A percentile compares a stretch with the other conserved stretches of the same genome.
Evolutionary conservation across 306 rosid genomes (phyloP).

Genomic region (Corylus heterophylla): DNA sequence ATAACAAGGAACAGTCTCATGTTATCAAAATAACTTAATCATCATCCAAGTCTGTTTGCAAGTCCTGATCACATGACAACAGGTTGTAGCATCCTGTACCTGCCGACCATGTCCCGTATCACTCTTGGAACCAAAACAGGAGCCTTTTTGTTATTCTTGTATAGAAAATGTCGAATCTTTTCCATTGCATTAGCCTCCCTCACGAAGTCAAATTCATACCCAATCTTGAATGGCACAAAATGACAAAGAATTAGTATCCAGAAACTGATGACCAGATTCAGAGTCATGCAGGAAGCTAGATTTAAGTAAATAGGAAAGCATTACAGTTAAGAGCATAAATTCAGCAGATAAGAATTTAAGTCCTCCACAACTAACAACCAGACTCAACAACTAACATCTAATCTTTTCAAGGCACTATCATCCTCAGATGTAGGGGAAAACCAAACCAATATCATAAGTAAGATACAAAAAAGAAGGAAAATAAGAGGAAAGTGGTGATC

Average conservation of each 20-base stretch:
- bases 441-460: background rate
- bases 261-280: constrained; percentile 29
- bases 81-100: constrained; percentile 46
- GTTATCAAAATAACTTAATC: too few relatives aligned
- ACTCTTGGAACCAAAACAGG: constrained; percentile 86
- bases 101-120: constrained; percentile 62
- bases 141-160: constrained; percentile 60
- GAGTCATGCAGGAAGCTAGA: constrained; percentile 26
- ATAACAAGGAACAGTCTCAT: constrained; percentile 9
- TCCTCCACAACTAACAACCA: constrained; percentile 15
- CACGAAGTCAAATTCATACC: constrained; percentile 87
- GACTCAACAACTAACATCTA: background rate
- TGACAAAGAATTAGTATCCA: constrained; percentile 27
- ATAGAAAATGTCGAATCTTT: constrained; percentile 64
- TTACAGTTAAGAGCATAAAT: background rate
- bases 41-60: constrained; percentile 19
- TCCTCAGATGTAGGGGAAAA: background rate
- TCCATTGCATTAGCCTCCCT: constrained; percentile 90
- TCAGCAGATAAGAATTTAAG: background rate
- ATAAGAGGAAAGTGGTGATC: background rate
- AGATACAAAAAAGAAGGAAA: background rate
- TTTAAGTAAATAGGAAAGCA: constrained; percentile 4
- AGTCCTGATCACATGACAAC: constrained; percentile 29
- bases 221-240: constrained; percentile 64
- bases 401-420: background rate